Conservation (phyloP, 345 rosid species). For the Populus nigra region DNA sequence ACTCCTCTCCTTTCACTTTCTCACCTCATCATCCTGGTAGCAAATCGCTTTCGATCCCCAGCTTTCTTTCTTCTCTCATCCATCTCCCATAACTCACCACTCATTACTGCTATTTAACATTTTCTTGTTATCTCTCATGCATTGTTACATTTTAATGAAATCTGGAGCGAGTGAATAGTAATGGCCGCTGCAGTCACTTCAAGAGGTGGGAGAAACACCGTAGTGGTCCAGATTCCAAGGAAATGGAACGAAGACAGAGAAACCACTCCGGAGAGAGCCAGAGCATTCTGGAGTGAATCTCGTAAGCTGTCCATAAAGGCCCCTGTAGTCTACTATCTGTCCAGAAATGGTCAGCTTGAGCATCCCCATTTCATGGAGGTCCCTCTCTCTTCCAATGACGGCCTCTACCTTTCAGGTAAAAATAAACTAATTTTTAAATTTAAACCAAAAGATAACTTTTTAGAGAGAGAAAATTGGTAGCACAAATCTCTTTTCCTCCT, state of each 20-base stretch:
- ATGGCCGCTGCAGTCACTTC: constrained; percentile 36
- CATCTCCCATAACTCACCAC: too few relatives aligned
- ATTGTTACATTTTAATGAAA: not conserved
- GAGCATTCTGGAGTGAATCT: constrained; percentile 49
- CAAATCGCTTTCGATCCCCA: not conserved
- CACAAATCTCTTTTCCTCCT: not conserved
- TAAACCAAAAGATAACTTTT: not conserved
- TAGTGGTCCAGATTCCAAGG: constrained; percentile 34
- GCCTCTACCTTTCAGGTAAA: constrained; percentile 79
- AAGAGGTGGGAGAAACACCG: constrained; percentile 39
- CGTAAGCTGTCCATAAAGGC: constrained; percentile 46
- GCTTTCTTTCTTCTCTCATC: not conserved
- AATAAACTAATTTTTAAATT: not conserved
- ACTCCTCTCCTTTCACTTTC: constrained; percentile 4
- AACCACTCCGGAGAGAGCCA: constrained; percentile 43
- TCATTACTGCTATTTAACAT: not conserved
- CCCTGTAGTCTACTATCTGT: constrained; percentile 80
- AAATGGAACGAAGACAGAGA: constrained; percentile 39
- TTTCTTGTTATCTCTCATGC: not conserved
- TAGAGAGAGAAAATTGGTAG: not conserved
- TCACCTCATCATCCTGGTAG: not conserved
- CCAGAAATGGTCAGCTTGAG: constrained; percentile 85
- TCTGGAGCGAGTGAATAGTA: constrained; percentile 12
- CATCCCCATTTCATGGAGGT: constrained; percentile 99
- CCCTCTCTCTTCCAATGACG: constrained; percentile 58